A percentile compares a stretch with the other conserved stretches of the same genome.
These are phyloP conservation scores for Backusella psychrophila DNA, from an alignment of 192 early-diverging fungal species.

Conservation along the genomic window DNA sequence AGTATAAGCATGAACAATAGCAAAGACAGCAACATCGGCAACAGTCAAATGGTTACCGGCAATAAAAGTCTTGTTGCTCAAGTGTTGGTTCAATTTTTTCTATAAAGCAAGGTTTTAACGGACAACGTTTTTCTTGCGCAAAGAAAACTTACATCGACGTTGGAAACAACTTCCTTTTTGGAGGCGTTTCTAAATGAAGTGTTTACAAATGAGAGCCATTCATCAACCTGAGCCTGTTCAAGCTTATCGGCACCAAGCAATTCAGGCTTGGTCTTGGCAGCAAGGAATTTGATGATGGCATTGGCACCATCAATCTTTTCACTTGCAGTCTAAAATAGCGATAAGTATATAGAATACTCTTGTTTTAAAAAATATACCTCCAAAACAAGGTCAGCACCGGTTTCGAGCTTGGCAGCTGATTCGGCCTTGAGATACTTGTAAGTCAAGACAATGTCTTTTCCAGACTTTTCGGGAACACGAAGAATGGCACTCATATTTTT, in stretches of 20 bases:
- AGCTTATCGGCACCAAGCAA: constrained; percentile 19
- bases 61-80: constrained; percentile 65
- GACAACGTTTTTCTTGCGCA: no score
- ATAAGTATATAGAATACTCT: background rate
- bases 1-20: constrained; percentile 57
- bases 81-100: constrained; percentile 49
- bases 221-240: constrained; percentile 35
- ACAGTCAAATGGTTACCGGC: constrained; percentile 61
- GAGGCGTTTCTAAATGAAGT: constrained; percentile 12
- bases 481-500: constrained; percentile 20
- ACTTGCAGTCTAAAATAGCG: constrained; percentile 3
- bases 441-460: constrained; percentile 22
- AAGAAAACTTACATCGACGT: constrained; percentile 7
- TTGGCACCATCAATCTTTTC: constrained; percentile 16
- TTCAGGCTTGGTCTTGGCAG: constrained; percentile 19
- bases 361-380: constrained; percentile 6
- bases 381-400: constrained; percentile 17
- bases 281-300: constrained; percentile 32
- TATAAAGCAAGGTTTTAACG: background rate
- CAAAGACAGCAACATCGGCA: constrained; percentile 68
- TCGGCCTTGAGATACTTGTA: constrained; percentile 10
- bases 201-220: constrained; percentile 28
- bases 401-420: constrained; percentile 12
- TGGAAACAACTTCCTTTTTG: constrained; percentile 28
- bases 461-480: constrained; percentile 22